Evolutionary conservation across 441 rosid genomes (phyloP).

Genomic region (Isatis lusitanica): DNA sequence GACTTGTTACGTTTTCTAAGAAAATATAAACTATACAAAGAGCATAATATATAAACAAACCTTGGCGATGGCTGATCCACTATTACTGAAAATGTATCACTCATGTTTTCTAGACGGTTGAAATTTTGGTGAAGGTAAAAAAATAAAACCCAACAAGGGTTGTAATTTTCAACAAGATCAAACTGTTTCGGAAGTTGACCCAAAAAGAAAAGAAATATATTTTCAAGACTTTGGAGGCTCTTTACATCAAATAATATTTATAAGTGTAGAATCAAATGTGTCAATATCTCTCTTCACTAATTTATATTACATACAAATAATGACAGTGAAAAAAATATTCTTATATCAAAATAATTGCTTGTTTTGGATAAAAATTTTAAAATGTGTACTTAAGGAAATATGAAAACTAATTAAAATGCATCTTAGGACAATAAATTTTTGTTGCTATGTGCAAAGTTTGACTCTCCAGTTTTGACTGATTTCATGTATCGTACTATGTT

Average conservation of each 20-base stretch:
- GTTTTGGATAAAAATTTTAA: not conserved
- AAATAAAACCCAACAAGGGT: not conserved
- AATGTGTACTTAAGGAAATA: not conserved
- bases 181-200: too few species aligned
- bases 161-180: not conserved
- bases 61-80: not conserved
- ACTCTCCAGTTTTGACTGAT: not conserved
- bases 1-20: too few species aligned
- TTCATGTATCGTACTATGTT: not conserved
- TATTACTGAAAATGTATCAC: not conserved
- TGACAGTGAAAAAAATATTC: not conserved
- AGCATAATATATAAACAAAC: not conserved
- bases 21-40: not conserved
- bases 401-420: not conserved
- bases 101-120: not conserved
- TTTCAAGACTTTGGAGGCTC: too few species aligned
- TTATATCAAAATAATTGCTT: not conserved
- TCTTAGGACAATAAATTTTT: not conserved
- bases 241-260: too few species aligned
- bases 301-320: not conserved
- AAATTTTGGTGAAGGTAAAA: not conserved
- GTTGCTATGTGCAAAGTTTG: not conserved
- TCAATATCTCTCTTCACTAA: not conserved
- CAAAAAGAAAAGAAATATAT: too few species aligned
- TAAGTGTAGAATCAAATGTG: not conserved